Evolutionary conservation across 2,329 filamentous ascomycete genomes (phyloP).

Genomic region (Aspergillus fumigatus): DNA sequence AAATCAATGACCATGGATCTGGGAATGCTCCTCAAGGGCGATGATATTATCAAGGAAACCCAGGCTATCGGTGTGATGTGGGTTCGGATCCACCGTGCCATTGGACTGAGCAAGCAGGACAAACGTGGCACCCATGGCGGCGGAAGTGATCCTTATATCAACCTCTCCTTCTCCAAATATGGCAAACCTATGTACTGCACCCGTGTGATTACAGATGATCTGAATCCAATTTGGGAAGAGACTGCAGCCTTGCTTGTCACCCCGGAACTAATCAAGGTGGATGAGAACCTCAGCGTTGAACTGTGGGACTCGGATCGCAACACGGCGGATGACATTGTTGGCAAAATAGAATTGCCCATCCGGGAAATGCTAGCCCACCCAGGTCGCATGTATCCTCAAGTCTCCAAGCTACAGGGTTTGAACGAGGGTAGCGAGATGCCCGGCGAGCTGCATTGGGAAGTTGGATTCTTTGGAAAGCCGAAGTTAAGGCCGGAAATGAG

Average conservation of each 20-base stretch:
- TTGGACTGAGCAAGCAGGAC: conserved; percentile 88
- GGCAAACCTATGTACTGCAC: conserved; percentile 98
- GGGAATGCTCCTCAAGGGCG: conserved; percentile 83
- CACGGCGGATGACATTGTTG: conserved; percentile 89
- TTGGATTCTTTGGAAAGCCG: conserved; percentile 90
- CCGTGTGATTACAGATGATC: conserved; percentile 87
- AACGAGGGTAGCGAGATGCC: conserved; percentile 85
- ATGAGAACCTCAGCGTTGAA: conserved; percentile 89
- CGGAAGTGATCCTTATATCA: conserved; percentile 93
- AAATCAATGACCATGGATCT: conserved; percentile 92
- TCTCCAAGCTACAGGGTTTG: conserved; percentile 76
- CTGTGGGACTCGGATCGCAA: conserved; percentile 94
- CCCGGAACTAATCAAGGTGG: conserved; percentile 82
- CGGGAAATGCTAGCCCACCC: conserved; percentile 94
- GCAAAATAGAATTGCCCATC: conserved; percentile 88
- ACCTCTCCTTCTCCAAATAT: conserved; percentile 91
- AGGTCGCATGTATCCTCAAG: conserved; percentile 85
- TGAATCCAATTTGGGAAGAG: conserved; percentile 92
- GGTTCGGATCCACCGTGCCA: conserved; percentile 83
- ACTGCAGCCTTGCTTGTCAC: conserved; percentile 80
- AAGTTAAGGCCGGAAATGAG: conserved; percentile 78
- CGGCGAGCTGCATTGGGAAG: conserved; percentile 90
- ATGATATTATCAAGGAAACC: conserved; percentile 83
- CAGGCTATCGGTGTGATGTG: conserved; percentile 84
- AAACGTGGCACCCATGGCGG: conserved; percentile 74